phyloP scores from a whole-genome alignment of 352 stramenopile species.

The Pythium apleroticum region DNA sequence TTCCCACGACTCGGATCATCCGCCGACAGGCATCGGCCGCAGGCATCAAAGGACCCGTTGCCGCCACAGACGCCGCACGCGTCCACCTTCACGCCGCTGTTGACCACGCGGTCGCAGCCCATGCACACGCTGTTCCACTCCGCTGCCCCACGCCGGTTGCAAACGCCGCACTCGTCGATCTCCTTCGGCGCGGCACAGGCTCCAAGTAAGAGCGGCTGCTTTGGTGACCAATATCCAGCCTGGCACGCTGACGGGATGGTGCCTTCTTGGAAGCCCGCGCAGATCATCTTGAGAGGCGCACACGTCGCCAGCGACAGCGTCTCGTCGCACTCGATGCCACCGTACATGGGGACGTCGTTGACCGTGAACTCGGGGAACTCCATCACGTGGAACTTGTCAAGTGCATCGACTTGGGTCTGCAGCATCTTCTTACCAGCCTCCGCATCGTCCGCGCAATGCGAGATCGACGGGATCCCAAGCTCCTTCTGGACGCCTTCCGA shows the following conservation, averaged over 20 bases:
- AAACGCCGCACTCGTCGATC: constrained; percentile 32
- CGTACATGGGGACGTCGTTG: constrained; percentile 29
- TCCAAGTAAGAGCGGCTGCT: neutral
- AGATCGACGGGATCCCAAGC: constrained; percentile 10
- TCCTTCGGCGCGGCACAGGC: constrained; percentile 22
- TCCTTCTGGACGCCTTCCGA: constrained; percentile 11
- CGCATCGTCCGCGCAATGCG: constrained; percentile 12
- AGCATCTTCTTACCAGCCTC: constrained; percentile 12
- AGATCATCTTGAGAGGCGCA: constrained; percentile 29
- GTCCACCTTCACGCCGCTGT: constrained; percentile 30
- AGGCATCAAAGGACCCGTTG: constrained; percentile 32
- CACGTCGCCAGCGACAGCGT: constrained; percentile 28
- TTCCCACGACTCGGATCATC: constrained; percentile 23
- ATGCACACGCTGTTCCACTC: constrained; percentile 33
- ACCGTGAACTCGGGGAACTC: constrained; percentile 31
- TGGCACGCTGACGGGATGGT: constrained; percentile 20
- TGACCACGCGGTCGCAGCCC: constrained; percentile 30
- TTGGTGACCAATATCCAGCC: constrained; percentile 22
- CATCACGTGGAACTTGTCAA: constrained; percentile 26
- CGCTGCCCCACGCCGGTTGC: constrained; percentile 1
- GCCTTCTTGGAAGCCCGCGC: constrained; percentile 24
- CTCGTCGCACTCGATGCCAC: constrained; percentile 19
- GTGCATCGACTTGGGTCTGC: constrained; percentile 21
- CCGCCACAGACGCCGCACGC: constrained; percentile 37
- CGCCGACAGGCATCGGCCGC: constrained; percentile 28